phyloP scores from a whole-genome alignment of 768 basidiomycete species.

The Chlorophyllum brunneum region DNA sequence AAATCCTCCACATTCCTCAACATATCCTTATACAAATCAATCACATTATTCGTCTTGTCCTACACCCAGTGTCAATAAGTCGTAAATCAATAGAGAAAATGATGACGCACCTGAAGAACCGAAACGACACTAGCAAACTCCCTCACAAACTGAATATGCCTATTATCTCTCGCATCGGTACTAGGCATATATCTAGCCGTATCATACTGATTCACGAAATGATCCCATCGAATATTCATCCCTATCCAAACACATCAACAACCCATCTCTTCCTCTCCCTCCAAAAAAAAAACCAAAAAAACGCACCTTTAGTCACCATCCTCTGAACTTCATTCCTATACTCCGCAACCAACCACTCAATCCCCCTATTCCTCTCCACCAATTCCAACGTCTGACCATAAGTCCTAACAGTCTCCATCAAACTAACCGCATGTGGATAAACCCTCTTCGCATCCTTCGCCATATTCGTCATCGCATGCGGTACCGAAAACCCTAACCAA shows the following conservation, averaged over 20 bases:
- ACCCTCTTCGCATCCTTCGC: constrained; percentile 99
- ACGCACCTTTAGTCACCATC: constrained; percentile 85
- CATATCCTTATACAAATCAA: constrained; percentile 89
- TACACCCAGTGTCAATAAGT: constrained; percentile 22
- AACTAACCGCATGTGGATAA: constrained; percentile 95
- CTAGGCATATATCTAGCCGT: constrained; percentile 68
- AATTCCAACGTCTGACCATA: constrained; percentile 95
- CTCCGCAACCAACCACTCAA: constrained; percentile 95
- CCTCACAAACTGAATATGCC: constrained; percentile 90
- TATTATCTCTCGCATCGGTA: constrained; percentile 76
- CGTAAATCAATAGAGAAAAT: background rate
- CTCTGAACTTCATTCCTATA: constrained; percentile 90
- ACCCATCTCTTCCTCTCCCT: too few relatives aligned
- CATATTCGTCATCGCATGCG: constrained; percentile 91
- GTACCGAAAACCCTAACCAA: constrained; percentile 95
- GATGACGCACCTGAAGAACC: constrained; percentile 65
- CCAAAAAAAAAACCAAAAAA: too few relatives aligned
- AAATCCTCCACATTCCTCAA: constrained; percentile 83
- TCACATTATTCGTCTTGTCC: constrained; percentile 94
- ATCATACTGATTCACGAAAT: constrained; percentile 94
- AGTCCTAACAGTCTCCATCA: constrained; percentile 99
- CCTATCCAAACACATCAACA: constrained; percentile 40
- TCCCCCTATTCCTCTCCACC: constrained; percentile 86
- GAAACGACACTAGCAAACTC: constrained; percentile 95
- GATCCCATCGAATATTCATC: constrained; percentile 95